A percentile compares a stretch with the other conserved stretches of the same genome.
Evolutionary conservation across 495 filamentous ascomycete species (phyloP).

Genomic region (Pseudomonodictys pantanalensis): DNA sequence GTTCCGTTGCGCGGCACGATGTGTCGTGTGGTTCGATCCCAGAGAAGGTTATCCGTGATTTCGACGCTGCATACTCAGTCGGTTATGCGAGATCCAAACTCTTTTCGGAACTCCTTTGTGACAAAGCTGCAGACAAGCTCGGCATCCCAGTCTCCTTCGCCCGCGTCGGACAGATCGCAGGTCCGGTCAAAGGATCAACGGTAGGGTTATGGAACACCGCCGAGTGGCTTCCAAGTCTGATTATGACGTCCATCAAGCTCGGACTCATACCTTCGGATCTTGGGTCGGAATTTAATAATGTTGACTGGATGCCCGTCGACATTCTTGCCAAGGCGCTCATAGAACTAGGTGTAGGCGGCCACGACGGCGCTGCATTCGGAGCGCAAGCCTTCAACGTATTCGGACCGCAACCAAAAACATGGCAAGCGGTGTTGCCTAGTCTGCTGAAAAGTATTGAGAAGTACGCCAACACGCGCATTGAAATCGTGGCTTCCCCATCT

Average conservation of each 20-base stretch:
- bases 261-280: not conserved
- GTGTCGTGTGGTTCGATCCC: too few species aligned
- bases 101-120: not conserved
- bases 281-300: not conserved
- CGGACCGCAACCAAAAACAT: not conserved
- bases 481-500: not conserved
- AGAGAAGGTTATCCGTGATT: not conserved
- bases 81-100: constrained; percentile 11
- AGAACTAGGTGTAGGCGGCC: not conserved
- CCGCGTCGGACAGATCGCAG: constrained; percentile 6
- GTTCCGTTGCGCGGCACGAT: not conserved
- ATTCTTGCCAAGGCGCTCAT: not conserved
- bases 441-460: not conserved
- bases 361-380: not conserved
- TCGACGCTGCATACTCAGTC: not conserved
- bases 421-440: not conserved
- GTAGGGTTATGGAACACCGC: constrained; percentile 4
- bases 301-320: not conserved
- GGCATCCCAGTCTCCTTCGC: not conserved
- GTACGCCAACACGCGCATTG: not conserved
- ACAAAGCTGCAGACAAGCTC: not conserved
- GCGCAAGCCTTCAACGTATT: not conserved
- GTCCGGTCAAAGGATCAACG: not conserved
- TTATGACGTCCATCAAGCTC: not conserved
- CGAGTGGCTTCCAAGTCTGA: constrained; percentile 4